Evolutionary conservation across 2,329 filamentous ascomycete genomes (phyloP).

Genomic region (Pseudogymnoascus sp.): DNA sequence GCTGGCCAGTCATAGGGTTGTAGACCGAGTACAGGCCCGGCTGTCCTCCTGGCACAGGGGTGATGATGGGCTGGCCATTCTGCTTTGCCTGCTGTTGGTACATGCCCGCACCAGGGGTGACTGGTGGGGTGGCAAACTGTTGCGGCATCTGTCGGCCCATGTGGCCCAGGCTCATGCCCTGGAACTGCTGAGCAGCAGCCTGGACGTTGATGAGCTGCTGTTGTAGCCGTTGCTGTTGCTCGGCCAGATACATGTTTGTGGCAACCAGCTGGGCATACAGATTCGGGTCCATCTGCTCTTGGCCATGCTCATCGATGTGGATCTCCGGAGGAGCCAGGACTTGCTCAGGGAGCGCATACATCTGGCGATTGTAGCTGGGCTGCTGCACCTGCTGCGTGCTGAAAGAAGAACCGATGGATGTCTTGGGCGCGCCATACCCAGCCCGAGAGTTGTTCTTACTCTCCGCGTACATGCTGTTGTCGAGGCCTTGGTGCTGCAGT

Average conservation of each 20-base stretch:
- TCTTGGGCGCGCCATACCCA: slow-evolving; percentile 27
- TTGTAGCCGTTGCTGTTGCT: slow-evolving; percentile 91
- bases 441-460: slow-evolving; percentile 17
- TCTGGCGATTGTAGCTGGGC: slow-evolving; percentile 40
- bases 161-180: slow-evolving; percentile 58
- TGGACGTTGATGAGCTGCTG: slow-evolving; percentile 84
- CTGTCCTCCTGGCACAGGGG: slow-evolving; percentile 49
- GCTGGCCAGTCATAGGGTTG: slow-evolving; percentile 79
- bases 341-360: slow-evolving; percentile 72
- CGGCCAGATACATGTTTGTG: slow-evolving; percentile 84
- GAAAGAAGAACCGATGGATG: slow-evolving; percentile 20
- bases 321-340: slow-evolving; percentile 77
- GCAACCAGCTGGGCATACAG: slow-evolving; percentile 83
- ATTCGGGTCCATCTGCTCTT: slow-evolving; percentile 73
- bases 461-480: slow-evolving; percentile 28
- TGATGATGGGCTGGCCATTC: slow-evolving; percentile 38
- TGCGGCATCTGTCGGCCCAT: slow-evolving; percentile 37
- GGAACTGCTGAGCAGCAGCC: slow-evolving; percentile 73
- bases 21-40: slow-evolving; percentile 75
- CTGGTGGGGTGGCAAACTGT: slow-evolving; percentile 42
- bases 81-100: slow-evolving; percentile 34
- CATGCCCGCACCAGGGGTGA: slow-evolving; percentile 46
- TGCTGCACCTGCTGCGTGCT: slow-evolving; percentile 26
- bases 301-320: slow-evolving; percentile 59
- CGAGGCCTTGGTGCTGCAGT: slow-evolving; percentile 30